Evolutionary conservation across 2,329 filamentous ascomycete species (phyloP).

Genomic region (Macrophomina tecta): DNA sequence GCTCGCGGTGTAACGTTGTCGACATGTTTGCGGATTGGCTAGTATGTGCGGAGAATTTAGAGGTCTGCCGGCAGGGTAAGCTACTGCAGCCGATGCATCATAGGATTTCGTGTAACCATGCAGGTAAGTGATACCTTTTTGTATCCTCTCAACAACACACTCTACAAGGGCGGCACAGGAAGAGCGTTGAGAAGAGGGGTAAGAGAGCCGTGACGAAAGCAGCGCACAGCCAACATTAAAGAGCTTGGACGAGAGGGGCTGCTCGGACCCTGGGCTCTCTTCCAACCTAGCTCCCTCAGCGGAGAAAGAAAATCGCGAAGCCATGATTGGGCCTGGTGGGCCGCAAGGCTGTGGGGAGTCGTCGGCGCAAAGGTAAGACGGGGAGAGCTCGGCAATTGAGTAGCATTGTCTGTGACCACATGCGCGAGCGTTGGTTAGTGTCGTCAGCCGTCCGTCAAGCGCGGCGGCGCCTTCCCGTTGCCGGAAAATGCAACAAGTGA

Average conservation of each 20-base stretch:
- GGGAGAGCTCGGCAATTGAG: conserved; percentile 10
- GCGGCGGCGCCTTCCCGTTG: neutral
- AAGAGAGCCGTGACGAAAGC: neutral
- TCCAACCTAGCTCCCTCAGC: conserved; percentile 2
- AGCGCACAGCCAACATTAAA: neutral
- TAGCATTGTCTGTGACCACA: neutral
- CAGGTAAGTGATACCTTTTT: neutral
- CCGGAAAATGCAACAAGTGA: neutral
- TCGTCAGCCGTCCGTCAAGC: conserved; percentile 9
- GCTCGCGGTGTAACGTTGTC: conserved; percentile 43
- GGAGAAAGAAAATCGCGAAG: neutral
- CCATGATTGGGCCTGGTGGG: conserved; percentile 3
- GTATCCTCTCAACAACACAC: neutral
- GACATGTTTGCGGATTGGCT: conserved; percentile 4
- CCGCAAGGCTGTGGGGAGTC: neutral
- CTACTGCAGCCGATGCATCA: neutral
- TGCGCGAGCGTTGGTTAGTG: neutral
- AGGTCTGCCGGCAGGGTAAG: conserved; percentile 5
- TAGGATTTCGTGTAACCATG: neutral
- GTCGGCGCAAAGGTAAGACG: neutral
- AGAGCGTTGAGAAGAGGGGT: neutral
- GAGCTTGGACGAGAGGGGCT: conserved; percentile 14
- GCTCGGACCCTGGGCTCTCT: neutral
- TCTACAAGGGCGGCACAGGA: neutral
- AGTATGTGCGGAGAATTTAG: neutral